Evolutionary conservation across 768 basidiomycete species (phyloP).

Genomic region (Termitomyces sp.): DNA sequence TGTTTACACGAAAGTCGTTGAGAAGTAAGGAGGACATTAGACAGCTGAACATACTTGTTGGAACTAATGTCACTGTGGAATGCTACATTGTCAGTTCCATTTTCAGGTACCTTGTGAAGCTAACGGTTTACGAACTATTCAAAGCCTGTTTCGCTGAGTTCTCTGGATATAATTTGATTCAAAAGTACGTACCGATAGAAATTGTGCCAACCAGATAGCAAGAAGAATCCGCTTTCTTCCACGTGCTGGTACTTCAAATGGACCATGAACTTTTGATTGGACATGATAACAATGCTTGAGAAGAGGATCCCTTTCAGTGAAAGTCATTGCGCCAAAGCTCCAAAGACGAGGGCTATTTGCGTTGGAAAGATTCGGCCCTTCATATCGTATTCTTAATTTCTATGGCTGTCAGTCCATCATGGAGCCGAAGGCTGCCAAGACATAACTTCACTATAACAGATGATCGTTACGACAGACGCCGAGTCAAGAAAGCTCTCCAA

Average conservation of each 20-base stretch:
- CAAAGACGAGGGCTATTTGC: not conserved
- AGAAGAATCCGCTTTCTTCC: slow-evolving; percentile 60
- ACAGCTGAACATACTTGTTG: slow-evolving; percentile 49
- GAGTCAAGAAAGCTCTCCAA: not conserved
- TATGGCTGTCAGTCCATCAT: not conserved
- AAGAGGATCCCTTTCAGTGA: slow-evolving; percentile 12
- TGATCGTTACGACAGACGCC: not conserved
- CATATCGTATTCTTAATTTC: not conserved
- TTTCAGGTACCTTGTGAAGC: not conserved
- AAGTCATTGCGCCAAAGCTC: slow-evolving; percentile 7
- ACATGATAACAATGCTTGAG: not conserved
- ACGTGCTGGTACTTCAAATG: slow-evolving; percentile 52
- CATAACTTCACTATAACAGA: not conserved
- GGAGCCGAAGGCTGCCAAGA: not conserved
- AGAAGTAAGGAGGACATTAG: not conserved
- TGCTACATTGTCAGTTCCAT: not conserved
- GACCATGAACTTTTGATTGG: slow-evolving; percentile 29
- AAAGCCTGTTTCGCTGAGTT: slow-evolving; percentile 20
- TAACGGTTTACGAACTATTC: slow-evolving; percentile 22
- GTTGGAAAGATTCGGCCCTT: not conserved
- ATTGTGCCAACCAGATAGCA: slow-evolving; percentile 67
- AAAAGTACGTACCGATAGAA: slow-evolving; percentile 58
- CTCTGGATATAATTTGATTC: not conserved
- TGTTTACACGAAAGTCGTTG: slow-evolving; percentile 18
- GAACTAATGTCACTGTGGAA: slow-evolving; percentile 64